Conservation (phyloP, 2,329 filamentous ascomycete genomes). For the Cordyceps farinosa region DNA sequence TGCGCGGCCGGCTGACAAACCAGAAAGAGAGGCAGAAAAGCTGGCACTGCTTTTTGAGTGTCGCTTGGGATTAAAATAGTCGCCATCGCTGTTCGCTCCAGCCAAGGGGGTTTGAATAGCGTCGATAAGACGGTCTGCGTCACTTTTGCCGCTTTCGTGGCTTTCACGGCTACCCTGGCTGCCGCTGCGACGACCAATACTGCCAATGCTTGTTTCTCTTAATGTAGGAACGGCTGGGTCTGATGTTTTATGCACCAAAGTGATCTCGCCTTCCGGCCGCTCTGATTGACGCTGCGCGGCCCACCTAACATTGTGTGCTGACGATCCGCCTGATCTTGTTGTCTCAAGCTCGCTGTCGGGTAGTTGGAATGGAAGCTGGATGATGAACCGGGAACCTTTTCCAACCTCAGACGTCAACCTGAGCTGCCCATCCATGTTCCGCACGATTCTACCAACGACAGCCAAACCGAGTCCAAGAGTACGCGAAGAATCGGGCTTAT, state of each 20-base stretch:
- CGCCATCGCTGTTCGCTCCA: slow-evolving; percentile 35
- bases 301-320: slow-evolving; percentile 5
- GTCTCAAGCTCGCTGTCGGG: slow-evolving; percentile 37
- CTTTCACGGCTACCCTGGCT: slow-evolving; percentile 42
- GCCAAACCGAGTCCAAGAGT: slow-evolving; percentile 80
- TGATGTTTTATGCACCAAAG: slow-evolving; percentile 53
- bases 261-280: slow-evolving; percentile 50
- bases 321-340: neutral
- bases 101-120: slow-evolving; percentile 62
- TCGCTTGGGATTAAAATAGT: slow-evolving; percentile 25
- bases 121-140: slow-evolving; percentile 68
- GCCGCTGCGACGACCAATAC: slow-evolving; percentile 32
- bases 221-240: slow-evolving; percentile 4
- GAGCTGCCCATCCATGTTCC: slow-evolving; percentile 88
- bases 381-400: slow-evolving; percentile 76
- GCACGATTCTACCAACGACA: slow-evolving; percentile 77
- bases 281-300: slow-evolving; percentile 23
- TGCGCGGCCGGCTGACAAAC: slow-evolving; percentile 2
- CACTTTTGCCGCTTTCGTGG: slow-evolving; percentile 51
- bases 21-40: slow-evolving; percentile 12
- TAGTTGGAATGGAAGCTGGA: slow-evolving; percentile 72
- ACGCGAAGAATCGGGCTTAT: slow-evolving; percentile 33
- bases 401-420: slow-evolving; percentile 79
- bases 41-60: slow-evolving; percentile 21
- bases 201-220: slow-evolving; percentile 13